Conservation (phyloP, 345 rosid species). For the Arabis hirsuta region DNA sequence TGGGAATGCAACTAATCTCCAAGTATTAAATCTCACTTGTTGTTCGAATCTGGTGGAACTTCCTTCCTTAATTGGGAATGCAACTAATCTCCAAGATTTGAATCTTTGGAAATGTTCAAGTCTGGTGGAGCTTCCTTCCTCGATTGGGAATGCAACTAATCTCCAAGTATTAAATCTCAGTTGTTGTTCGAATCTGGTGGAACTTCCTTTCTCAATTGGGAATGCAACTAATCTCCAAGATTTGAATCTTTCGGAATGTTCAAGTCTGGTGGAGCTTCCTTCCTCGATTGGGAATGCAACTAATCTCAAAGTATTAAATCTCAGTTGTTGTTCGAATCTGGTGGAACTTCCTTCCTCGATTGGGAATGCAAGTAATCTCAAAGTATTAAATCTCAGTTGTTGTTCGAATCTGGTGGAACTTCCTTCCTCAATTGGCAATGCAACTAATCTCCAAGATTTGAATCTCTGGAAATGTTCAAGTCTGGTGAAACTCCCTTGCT, state of each 20-base stretch:
- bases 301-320: not conserved
- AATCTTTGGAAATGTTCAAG: not conserved
- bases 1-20: not conserved
- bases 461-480: too few species aligned
- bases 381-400: too few species aligned
- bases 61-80: not conserved
- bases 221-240: not conserved
- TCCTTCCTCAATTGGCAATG: not conserved
- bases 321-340: not conserved
- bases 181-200: not conserved
- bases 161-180: not conserved
- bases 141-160: not conserved
- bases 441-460: not conserved
- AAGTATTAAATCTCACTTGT: too few species aligned
- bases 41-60: not conserved
- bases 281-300: not conserved
- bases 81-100: not conserved
- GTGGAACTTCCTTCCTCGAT: not conserved
- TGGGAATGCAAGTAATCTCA: not conserved
- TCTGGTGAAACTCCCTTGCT: too few species aligned
- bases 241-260: too few species aligned
- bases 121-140: not conserved
- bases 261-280: not conserved
- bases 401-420: not conserved
- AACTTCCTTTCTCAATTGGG: not conserved